Percentiles rank a stretch among this genome's conserved stretches.
Evolutionary conservation across 2,329 filamentous ascomycete species (phyloP).

Genomic region (Talaromyces sp.): DNA sequence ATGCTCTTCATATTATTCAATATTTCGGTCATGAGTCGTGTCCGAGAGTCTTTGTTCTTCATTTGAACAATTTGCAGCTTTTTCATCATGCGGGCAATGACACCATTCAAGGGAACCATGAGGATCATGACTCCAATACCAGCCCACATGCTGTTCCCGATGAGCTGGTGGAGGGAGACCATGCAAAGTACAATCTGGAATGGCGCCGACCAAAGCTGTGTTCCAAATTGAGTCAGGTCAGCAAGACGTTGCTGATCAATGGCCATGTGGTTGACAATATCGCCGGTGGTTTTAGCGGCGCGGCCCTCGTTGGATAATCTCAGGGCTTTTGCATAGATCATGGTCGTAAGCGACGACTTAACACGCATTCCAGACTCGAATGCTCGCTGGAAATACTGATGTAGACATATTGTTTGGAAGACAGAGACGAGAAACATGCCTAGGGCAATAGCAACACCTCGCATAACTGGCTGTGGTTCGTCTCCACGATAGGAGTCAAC

Average conservation of each 20-base stretch:
- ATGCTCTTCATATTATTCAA: conserved; percentile 99
- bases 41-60: conserved; percentile 97
- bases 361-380: conserved; percentile 97
- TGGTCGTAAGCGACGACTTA: conserved; percentile 81
- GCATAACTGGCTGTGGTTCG: conserved; percentile 69
- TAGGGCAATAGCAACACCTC: conserved; percentile 81
- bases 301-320: conserved; percentile 90
- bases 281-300: conserved; percentile 82
- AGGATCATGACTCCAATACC: conserved; percentile 92
- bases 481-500: conserved; percentile 67
- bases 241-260: conserved; percentile 94
- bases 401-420: conserved; percentile 81
- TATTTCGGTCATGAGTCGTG: conserved; percentile 92
- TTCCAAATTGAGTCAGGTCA: conserved; percentile 90
- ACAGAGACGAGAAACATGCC: conserved; percentile 88
- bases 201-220: conserved; percentile 93
- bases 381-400: conserved; percentile 94
- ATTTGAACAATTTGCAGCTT: conserved; percentile 92
- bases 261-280: conserved; percentile 99
- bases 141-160: conserved; percentile 92
- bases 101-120: conserved; percentile 94
- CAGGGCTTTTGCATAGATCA: conserved; percentile 90
- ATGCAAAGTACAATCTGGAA: conserved; percentile 97
- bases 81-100: conserved; percentile 91
- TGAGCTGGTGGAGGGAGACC: conserved; percentile 90